phyloP scores from a whole-genome alignment of 495 filamentous ascomycete genomes.

The Mytilinidion resinicola region DNA sequence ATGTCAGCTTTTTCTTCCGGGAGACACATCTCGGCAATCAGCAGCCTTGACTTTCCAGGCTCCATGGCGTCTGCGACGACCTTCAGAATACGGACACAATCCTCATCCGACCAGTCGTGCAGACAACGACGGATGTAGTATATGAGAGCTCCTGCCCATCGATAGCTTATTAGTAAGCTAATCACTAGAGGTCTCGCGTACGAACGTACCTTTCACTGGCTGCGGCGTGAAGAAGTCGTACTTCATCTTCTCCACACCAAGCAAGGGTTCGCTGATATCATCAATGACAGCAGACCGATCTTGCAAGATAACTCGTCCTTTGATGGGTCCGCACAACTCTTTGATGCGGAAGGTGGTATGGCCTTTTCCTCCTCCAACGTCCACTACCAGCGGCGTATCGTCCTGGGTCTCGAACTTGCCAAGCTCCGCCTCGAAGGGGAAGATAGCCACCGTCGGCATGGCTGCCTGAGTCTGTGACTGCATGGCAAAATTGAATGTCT shows the following conservation, averaged over 20 bases:
- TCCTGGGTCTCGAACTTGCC: constrained; percentile 15
- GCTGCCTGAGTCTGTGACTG: constrained; percentile 11
- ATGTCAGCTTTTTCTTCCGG: not conserved
- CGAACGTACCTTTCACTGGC: constrained; percentile 9
- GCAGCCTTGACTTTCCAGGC: not conserved
- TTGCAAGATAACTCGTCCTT: constrained; percentile 8
- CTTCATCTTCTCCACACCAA: constrained; percentile 5
- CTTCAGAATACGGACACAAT: constrained; percentile 6
- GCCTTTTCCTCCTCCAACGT: constrained; percentile 27
- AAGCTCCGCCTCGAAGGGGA: constrained; percentile 19
- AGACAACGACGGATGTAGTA: constrained; percentile 13
- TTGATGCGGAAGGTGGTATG: constrained; percentile 13
- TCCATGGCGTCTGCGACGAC: not conserved
- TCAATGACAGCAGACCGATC: constrained; percentile 10
- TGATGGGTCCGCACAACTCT: constrained; percentile 2
- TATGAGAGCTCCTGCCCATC: not conserved
- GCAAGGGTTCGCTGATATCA: constrained; percentile 3
- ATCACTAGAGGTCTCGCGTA: not conserved
- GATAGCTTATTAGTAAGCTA: not conserved
- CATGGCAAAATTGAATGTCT: constrained; percentile 25
- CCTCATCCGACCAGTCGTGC: constrained; percentile 8
- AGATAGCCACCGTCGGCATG: constrained; percentile 6
- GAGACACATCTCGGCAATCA: constrained; percentile 5
- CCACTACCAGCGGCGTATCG: constrained; percentile 24
- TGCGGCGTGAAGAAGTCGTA: constrained; percentile 21